Percentiles rank a stretch among this genome's conserved stretches.
These are phyloP conservation scores for Handroanthus guayacan DNA, from an alignment of 257 asterid species.

Conservation along the genomic window DNA sequence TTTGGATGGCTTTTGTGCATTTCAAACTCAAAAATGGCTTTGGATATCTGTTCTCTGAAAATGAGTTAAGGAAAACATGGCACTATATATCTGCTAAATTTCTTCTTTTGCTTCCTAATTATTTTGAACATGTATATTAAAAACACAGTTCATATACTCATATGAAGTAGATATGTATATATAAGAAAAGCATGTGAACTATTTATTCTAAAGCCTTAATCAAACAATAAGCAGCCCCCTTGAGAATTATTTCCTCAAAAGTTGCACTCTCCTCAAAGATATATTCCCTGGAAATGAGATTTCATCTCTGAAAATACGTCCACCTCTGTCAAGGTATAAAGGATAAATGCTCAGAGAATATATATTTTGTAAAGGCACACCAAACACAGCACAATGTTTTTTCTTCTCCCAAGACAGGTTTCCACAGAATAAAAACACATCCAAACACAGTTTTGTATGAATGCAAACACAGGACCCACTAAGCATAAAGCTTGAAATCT, in stretches of 20 bases:
- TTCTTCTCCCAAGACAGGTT: not conserved
- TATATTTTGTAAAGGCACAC: not conserved
- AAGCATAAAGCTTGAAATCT: not conserved
- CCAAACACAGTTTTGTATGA: not conserved
- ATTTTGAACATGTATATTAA: not conserved
- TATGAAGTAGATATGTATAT: not conserved
- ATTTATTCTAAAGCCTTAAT: not conserved
- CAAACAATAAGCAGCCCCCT: not conserved
- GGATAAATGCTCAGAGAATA: not conserved
- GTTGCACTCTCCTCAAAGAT: not conserved
- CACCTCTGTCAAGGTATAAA: not conserved
- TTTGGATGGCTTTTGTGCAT: not conserved
- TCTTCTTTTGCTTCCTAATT: not conserved
- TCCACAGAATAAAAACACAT: slow-evolving; percentile 8
- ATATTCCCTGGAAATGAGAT: not conserved
- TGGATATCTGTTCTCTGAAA: not conserved
- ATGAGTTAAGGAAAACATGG: not conserved
- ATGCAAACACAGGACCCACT: too few species aligned
- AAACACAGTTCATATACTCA: not conserved
- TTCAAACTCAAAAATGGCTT: not conserved
- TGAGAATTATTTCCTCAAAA: not conserved
- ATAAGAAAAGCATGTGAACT: not conserved
- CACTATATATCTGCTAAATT: not conserved
- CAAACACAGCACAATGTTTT: not conserved
- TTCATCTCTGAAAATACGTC: not conserved